Evolutionary conservation across 192 early-diverging fungal genomes (phyloP).

Genomic region (Podila epigama): DNA sequence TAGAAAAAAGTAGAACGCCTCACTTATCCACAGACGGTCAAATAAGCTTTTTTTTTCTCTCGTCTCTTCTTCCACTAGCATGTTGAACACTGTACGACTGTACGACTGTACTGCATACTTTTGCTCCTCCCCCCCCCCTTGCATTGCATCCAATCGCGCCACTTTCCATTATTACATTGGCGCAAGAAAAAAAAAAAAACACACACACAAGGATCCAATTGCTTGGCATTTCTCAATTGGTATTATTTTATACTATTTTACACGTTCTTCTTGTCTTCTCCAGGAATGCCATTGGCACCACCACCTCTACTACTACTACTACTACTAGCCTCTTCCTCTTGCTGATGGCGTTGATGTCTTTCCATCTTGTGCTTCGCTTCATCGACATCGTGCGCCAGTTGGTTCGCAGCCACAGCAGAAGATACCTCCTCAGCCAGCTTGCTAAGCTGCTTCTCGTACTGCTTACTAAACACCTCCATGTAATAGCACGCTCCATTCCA

Average conservation of each 20-base stretch:
- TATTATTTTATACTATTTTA: too few species aligned
- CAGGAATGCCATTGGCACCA: not conserved
- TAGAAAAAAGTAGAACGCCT: not conserved
- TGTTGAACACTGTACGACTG: too few species aligned
- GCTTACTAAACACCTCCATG: conserved; percentile 71
- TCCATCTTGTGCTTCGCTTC: not conserved
- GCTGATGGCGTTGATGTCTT: not conserved
- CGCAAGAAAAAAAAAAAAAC: too few species aligned
- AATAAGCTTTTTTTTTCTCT: conserved; percentile 10
- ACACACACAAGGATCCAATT: too few species aligned
- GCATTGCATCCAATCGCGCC: too few species aligned
- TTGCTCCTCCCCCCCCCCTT: too few species aligned
- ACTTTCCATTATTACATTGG: too few species aligned
- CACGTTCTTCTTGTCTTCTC: conserved; percentile 36
- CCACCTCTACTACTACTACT: too few species aligned
- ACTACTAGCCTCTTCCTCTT: not conserved
- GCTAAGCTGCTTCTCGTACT: conserved; percentile 53
- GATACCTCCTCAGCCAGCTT: conserved; percentile 33
- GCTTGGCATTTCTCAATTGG: too few species aligned
- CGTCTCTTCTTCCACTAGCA: not conserved
- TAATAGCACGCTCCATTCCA: conserved; percentile 76
- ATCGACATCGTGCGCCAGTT: conserved; percentile 12
- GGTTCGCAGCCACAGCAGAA: conserved; percentile 28
- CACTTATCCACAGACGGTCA: too few species aligned
- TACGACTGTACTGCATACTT: too few species aligned